These are phyloP conservation scores for Trichoderma gamsii DNA, from an alignment of 495 filamentous ascomycete genomes.

Conservation along the genomic window DNA sequence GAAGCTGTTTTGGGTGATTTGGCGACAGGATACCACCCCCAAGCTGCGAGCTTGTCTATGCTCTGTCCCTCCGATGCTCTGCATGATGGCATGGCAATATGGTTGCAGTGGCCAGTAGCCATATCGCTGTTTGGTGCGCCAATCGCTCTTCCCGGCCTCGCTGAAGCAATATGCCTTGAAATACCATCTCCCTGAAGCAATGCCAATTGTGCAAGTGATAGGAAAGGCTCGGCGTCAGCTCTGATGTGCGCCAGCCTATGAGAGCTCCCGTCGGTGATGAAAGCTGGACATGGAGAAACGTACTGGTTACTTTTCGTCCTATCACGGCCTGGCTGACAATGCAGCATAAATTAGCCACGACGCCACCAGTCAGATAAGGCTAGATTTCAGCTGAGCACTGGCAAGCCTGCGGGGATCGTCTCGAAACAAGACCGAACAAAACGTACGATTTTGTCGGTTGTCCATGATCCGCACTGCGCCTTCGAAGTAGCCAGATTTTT, in stretches of 20 bases:
- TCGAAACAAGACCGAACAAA: conserved; percentile 3
- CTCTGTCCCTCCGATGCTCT: neutral
- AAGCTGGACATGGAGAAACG: neutral
- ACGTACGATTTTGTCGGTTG: neutral
- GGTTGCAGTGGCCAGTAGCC: neutral
- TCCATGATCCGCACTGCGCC: neutral
- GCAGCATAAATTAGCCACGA: conserved; percentile 2
- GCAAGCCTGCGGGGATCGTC: conserved; percentile 8
- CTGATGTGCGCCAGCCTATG: neutral
- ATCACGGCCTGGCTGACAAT: neutral
- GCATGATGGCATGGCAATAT: neutral
- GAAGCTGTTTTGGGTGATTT: neutral
- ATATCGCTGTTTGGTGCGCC: neutral
- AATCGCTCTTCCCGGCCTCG: neutral
- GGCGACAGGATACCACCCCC: neutral
- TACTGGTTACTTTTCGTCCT: neutral
- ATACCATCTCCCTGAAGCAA: conserved; percentile 1
- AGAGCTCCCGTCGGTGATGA: neutral
- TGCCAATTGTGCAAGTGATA: neutral
- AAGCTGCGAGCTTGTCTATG: neutral
- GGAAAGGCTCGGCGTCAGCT: conserved; percentile 1
- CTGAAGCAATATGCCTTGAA: neutral
- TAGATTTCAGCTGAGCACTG: conserved; percentile 6
- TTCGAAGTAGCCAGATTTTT: neutral
- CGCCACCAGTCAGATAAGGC: conserved; percentile 6